phyloP scores from a whole-genome alignment of 805 yeast species.

The Blastobotrys chiropterorum region DNA sequence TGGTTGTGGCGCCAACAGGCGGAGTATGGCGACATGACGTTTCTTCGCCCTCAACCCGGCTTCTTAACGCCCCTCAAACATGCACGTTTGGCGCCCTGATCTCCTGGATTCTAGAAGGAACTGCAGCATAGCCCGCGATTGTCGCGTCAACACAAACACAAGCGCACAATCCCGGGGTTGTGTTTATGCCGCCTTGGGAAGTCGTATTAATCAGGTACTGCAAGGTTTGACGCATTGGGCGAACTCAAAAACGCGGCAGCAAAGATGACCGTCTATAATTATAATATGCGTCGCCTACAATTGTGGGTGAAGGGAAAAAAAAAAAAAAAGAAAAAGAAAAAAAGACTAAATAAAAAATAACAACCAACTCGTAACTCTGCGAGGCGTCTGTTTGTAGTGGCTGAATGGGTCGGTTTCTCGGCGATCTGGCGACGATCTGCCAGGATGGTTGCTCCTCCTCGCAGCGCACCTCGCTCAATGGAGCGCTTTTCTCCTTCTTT shows the following conservation, averaged over 20 bases:
- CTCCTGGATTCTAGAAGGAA: neutral
- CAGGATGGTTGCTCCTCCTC: neutral
- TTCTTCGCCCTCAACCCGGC: no score
- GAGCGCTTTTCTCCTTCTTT: neutral
- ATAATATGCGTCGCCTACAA: no score
- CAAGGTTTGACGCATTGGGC: neutral
- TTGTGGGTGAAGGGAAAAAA: no score
- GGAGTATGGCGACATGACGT: no score
- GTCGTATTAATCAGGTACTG: neutral
- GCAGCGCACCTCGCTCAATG: neutral
- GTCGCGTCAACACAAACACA: no score
- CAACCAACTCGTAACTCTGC: no score
- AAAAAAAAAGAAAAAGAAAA: neutral
- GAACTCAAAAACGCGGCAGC: no score
- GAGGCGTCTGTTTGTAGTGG: neutral
- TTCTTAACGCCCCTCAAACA: neutral
- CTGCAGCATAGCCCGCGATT: neutral
- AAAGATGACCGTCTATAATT: no score
- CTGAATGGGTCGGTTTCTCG: neutral
- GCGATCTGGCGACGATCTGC: neutral
- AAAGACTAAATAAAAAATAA: neutral
- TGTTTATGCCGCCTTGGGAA: no score
- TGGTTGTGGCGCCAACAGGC: no score
- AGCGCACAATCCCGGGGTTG: neutral
- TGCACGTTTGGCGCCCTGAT: neutral